A percentile compares a stretch with the other conserved stretches of the same genome.
phyloP scores from a whole-genome alignment of 2,329 filamentous ascomycete genomes.

The Colletotrichum sublineola region DNA sequence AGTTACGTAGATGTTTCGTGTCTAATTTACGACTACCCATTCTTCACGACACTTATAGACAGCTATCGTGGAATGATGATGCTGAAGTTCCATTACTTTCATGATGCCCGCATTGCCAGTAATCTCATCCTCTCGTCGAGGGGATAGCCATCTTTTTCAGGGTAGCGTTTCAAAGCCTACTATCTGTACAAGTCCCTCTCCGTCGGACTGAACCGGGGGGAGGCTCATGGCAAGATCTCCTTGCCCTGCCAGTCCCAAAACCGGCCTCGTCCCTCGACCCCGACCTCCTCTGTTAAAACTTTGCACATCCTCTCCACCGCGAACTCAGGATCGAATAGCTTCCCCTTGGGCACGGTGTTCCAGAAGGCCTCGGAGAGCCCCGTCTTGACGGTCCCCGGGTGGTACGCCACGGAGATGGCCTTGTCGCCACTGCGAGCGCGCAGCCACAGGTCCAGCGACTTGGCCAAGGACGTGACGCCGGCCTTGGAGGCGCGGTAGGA shows the following conservation, averaged over 20 bases:
- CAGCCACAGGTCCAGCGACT: constrained; percentile 79
- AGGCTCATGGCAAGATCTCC: constrained; percentile 67
- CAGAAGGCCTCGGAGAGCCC: constrained; percentile 80
- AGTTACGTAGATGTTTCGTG: constrained; percentile 34
- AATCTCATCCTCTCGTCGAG: too few species aligned
- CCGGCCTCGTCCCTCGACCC: constrained; percentile 67
- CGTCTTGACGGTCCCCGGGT: constrained; percentile 86
- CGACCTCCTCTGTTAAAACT: constrained; percentile 66
- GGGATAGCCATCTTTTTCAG: background rate
- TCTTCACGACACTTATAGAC: constrained; percentile 30
- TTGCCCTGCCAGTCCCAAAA: constrained; percentile 79
- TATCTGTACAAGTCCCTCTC: background rate
- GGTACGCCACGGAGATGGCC: constrained; percentile 77
- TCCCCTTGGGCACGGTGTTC: constrained; percentile 69
- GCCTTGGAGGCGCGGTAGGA: constrained; percentile 83
- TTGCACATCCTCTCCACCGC: constrained; percentile 74
- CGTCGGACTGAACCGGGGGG: constrained; percentile 32
- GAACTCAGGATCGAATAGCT: constrained; percentile 76
- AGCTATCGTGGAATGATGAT: constrained; percentile 17
- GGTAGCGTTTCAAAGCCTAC: background rate
- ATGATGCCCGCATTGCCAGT: background rate
- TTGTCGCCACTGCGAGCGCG: constrained; percentile 67
- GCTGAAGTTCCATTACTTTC: background rate
- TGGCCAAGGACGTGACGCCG: constrained; percentile 77
- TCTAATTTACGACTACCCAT: constrained; percentile 35